Conservation (phyloP, 768 basidiomycete species). For the Pleurotus pulmonarius region DNA sequence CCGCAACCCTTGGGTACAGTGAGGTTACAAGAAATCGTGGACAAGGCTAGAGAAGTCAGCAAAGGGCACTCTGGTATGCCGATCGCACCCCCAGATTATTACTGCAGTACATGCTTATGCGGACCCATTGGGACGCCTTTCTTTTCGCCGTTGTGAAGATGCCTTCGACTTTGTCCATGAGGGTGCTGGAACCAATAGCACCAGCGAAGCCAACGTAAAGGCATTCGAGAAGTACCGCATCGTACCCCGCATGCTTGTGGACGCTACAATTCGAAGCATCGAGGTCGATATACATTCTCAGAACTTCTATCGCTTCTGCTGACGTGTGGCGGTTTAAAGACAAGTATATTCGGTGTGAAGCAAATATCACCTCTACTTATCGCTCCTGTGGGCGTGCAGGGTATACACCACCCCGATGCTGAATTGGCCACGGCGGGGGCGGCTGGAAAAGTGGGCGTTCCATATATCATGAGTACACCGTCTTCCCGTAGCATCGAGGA, state of each 20-base stretch:
- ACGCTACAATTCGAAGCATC: slow-evolving; percentile 53
- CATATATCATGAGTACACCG: slow-evolving; percentile 74
- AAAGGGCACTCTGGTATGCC: slow-evolving; percentile 50
- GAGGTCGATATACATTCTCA: slow-evolving; percentile 38
- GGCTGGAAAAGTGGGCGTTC: slow-evolving; percentile 55
- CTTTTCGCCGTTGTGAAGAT: slow-evolving; percentile 26
- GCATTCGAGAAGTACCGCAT: slow-evolving; percentile 68
- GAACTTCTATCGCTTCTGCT: not conserved
- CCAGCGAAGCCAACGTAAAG: slow-evolving; percentile 59
- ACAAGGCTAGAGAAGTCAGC: slow-evolving; percentile 56
- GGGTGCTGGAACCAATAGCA: slow-evolving; percentile 67
- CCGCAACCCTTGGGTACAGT: slow-evolving; percentile 57
- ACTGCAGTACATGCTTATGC: not conserved
- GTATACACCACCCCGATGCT: slow-evolving; percentile 63
- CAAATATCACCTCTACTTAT: slow-evolving; percentile 58
- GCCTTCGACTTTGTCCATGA: slow-evolving; percentile 74
- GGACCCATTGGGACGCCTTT: not conserved
- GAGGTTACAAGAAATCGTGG: slow-evolving; percentile 56
- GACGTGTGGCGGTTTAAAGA: slow-evolving; percentile 30
- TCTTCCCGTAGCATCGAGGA: slow-evolving; percentile 69
- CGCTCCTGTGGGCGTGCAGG: slow-evolving; percentile 77
- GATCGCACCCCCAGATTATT: not conserved
- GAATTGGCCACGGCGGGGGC: slow-evolving; percentile 70
- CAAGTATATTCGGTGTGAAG: slow-evolving; percentile 65
- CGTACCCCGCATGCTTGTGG: slow-evolving; percentile 72